Evolutionary conservation across 169 alveolate genomes (phyloP).

Genomic region (Plasmodium coatneyi): DNA sequence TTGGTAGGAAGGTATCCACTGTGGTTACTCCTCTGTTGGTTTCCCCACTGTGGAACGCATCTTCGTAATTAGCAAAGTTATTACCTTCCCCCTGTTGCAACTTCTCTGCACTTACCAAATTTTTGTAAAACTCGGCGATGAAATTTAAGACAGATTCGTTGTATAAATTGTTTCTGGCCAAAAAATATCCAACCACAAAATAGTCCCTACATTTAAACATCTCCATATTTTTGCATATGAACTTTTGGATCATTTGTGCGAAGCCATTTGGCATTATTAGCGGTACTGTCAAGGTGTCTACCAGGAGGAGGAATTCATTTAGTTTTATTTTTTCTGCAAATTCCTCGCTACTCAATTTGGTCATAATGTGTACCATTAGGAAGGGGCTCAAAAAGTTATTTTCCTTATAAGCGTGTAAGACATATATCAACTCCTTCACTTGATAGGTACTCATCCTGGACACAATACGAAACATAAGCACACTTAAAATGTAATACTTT

Average conservation of each 20-base stretch:
- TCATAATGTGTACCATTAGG: conserved; percentile 38
- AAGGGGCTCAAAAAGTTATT: conserved; percentile 48
- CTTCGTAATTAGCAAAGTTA: background rate
- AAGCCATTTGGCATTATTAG: conserved; percentile 30
- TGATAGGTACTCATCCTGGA: conserved; percentile 16
- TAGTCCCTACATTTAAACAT: conserved; percentile 7
- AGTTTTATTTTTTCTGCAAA: background rate
- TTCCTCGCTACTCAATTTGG: background rate
- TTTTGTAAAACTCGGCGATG: conserved; percentile 30
- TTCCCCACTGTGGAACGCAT: background rate
- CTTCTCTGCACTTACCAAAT: background rate
- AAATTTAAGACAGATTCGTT: conserved; percentile 12
- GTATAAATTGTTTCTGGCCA: conserved; percentile 61
- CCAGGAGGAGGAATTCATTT: conserved; percentile 37
- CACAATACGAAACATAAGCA: conserved; percentile 19
- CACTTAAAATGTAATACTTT: conserved; percentile 47
- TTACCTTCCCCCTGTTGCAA: background rate
- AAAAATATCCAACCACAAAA: conserved; percentile 36
- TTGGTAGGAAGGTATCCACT: background rate
- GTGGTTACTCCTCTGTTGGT: background rate
- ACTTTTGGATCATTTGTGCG: background rate
- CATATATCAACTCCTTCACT: conserved; percentile 52
- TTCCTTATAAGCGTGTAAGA: conserved; percentile 36
- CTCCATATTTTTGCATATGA: conserved; percentile 1
- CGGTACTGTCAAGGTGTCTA: conserved; percentile 57